A percentile compares a stretch with the other conserved stretches of the same genome.
Conservation (phyloP, 2,329 filamentous ascomycete species). For the Neofusicoccum parvum region DNA sequence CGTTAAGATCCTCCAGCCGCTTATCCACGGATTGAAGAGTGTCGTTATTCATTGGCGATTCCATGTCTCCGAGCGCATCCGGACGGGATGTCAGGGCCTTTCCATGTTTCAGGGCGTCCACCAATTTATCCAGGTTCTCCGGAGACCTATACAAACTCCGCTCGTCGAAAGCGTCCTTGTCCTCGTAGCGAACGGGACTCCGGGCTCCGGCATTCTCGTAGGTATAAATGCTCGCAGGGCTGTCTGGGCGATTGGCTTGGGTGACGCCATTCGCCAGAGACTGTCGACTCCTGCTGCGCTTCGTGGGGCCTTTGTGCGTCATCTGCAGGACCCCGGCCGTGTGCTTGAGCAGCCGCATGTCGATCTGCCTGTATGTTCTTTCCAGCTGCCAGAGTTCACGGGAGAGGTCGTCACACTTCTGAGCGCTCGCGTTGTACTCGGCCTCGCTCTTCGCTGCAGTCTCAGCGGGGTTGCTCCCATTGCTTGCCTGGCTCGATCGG, state of each 20-base stretch:
- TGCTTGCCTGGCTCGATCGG: constrained; percentile 46
- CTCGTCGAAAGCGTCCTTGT: constrained; percentile 73
- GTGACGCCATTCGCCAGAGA: constrained; percentile 36
- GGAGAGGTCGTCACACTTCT: constrained; percentile 83
- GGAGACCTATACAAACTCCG: constrained; percentile 71
- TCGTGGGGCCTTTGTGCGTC: constrained; percentile 76
- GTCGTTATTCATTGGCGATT: constrained; percentile 28
- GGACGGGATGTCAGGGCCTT: constrained; percentile 27
- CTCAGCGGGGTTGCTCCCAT: constrained; percentile 41
- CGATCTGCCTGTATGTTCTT: constrained; percentile 70
- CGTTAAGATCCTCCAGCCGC: constrained; percentile 69
- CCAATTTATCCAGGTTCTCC: constrained; percentile 61
- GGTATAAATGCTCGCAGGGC: constrained; percentile 75
- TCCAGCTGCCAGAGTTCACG: constrained; percentile 79
- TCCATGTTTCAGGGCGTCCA: constrained; percentile 41
- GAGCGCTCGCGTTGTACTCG: constrained; percentile 73
- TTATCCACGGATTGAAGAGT: constrained; percentile 53
- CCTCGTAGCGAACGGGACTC: constrained; percentile 51
- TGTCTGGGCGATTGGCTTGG: constrained; percentile 60
- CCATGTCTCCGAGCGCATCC: constrained; percentile 21
- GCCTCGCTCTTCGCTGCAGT: constrained; percentile 63
- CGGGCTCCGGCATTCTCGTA: constrained; percentile 56
- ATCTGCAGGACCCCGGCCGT: constrained; percentile 90
- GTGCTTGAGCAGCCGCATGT: constrained; percentile 79
- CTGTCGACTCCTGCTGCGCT: constrained; percentile 48